Percentiles rank a stretch among this genome's conserved stretches.
phyloP scores from a whole-genome alignment of 129 eudicot genomes.

The Centella asiatica region DNA sequence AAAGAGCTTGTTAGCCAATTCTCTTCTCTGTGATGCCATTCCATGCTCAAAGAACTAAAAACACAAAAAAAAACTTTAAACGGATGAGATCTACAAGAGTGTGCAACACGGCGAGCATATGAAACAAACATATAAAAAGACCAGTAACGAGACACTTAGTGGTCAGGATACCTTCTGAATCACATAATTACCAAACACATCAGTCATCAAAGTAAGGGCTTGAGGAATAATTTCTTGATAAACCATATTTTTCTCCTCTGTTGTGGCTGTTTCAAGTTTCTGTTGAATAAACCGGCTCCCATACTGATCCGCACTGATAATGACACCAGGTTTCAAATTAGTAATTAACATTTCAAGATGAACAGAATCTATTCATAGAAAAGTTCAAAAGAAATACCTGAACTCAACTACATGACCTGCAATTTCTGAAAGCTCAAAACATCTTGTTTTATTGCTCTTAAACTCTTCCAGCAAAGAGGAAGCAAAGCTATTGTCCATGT shows the following conservation, averaged over 20 bases:
- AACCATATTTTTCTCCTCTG: constrained; percentile 83
- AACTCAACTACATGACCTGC: constrained; percentile 92
- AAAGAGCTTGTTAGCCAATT: constrained; percentile 55
- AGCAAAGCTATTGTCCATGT: constrained; percentile 49
- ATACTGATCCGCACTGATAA: constrained; percentile 77
- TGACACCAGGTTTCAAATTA: background rate
- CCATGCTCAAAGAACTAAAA: constrained; percentile 75
- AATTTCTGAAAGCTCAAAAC: constrained; percentile 90
- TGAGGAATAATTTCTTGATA: constrained; percentile 77
- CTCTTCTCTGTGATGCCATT: constrained; percentile 63
- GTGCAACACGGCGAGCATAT: background rate
- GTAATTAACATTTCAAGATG: background rate
- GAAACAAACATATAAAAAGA: background rate
- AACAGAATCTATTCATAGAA: background rate
- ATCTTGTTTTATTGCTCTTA: constrained; percentile 79
- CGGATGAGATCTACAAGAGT: background rate
- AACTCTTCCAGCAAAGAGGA: constrained; percentile 87
- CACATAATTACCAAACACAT: constrained; percentile 90
- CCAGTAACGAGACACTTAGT: background rate
- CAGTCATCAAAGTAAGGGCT: constrained; percentile 86
- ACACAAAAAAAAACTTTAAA: background rate
- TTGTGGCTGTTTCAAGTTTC: constrained; percentile 81
- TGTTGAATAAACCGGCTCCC: constrained; percentile 96
- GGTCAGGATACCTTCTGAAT: constrained; percentile 61
- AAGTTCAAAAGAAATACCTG: constrained; percentile 40